phyloP scores from a whole-genome alignment of 305 asterid species.

The Fraxinus sp. region DNA sequence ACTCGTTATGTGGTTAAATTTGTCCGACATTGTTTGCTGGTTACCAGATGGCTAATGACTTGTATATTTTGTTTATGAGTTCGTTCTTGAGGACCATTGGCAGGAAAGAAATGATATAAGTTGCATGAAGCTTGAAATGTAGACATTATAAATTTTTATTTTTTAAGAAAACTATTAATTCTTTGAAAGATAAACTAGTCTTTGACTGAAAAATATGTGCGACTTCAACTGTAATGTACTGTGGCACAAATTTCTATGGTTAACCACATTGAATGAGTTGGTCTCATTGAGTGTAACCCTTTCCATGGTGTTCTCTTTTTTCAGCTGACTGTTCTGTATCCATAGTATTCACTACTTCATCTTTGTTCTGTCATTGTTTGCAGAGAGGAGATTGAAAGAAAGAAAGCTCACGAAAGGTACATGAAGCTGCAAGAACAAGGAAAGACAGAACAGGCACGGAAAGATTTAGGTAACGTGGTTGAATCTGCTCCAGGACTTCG shows the following conservation, averaged over 20 bases:
- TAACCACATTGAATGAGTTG: background rate
- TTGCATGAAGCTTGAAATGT: background rate
- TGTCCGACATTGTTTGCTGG: background rate
- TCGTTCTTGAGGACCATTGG: background rate
- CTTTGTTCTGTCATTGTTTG: conserved; percentile 19
- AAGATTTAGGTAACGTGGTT: conserved; percentile 70
- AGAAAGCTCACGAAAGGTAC: conserved; percentile 87
- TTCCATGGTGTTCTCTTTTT: background rate
- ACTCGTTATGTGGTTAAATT: background rate
- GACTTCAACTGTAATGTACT: background rate
- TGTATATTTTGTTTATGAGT: background rate
- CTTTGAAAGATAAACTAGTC: background rate
- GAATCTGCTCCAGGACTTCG: background rate
- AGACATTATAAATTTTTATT: background rate
- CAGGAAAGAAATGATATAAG: background rate
- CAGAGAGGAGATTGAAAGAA: conserved; percentile 95
- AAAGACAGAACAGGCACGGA: conserved; percentile 88
- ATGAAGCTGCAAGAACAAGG: conserved; percentile 99
- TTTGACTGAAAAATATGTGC: background rate
- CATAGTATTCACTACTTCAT: background rate
- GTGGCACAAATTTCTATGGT: no score
- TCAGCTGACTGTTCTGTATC: background rate
- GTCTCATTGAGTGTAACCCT: background rate
- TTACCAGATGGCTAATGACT: background rate
- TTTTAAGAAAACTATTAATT: background rate